Evolutionary conservation across 352 stramenopile genomes (phyloP).

Genomic region (Phytophthora litchii): DNA sequence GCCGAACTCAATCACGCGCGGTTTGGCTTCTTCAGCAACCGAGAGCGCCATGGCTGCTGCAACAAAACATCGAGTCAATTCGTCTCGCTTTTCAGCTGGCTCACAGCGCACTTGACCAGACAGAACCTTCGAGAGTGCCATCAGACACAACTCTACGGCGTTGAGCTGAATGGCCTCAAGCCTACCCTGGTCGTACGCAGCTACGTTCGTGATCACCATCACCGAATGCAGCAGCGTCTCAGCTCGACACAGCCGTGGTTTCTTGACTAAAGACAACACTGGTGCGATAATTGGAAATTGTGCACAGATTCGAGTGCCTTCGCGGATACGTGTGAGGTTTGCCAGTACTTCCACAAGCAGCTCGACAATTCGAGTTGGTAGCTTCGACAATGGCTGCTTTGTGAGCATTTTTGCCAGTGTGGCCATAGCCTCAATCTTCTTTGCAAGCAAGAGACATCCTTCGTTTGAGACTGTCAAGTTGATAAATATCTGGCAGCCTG

Average conservation of each 20-base stretch:
- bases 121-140: constrained; percentile 56
- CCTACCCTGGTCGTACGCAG: constrained; percentile 62
- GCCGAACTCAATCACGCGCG: constrained; percentile 70
- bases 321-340: constrained; percentile 62
- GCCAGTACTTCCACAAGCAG: constrained; percentile 50
- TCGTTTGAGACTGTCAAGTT: constrained; percentile 70
- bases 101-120: constrained; percentile 46
- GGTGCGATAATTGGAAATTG: constrained; percentile 51
- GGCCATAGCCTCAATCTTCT: constrained; percentile 42
- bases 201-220: constrained; percentile 59
- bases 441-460: constrained; percentile 48
- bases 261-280: constrained; percentile 65
- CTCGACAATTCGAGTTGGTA: constrained; percentile 44
- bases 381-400: constrained; percentile 42
- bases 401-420: constrained; percentile 58
- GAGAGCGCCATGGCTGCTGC: constrained; percentile 73
- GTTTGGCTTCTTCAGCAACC: constrained; percentile 69
- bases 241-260: constrained; percentile 47
- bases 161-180: constrained; percentile 49
- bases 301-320: constrained; percentile 49
- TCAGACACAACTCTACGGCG: constrained; percentile 63
- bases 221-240: constrained; percentile 46
- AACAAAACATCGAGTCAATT: constrained; percentile 61
- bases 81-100: constrained; percentile 24
- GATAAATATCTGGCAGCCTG: constrained; percentile 54